A percentile compares a stretch with the other conserved stretches of the same genome.
These are phyloP conservation scores for Lactarius tabidus DNA, from an alignment of 768 basidiomycete genomes.

Conservation along the genomic window DNA sequence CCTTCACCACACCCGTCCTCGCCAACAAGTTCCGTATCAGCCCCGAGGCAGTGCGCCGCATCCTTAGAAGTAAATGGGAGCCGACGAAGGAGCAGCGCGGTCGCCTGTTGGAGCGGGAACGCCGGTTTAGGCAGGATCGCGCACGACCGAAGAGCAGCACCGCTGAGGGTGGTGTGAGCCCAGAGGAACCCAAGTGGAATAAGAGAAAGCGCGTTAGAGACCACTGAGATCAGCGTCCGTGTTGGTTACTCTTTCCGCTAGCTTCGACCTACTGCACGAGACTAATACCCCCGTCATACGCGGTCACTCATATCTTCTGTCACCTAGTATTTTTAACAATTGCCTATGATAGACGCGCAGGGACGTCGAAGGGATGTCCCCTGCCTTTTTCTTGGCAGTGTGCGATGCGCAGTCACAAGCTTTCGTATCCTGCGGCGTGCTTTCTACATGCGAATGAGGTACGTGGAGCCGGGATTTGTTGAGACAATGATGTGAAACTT, in stretches of 20 bases:
- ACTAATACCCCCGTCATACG: not conserved
- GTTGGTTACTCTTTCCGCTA: not conserved
- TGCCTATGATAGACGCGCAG: not conserved
- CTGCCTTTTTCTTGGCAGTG: not conserved
- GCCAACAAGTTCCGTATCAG: conserved; percentile 47
- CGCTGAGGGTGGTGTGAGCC: not conserved
- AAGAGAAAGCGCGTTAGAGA: not conserved
- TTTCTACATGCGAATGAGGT: not conserved
- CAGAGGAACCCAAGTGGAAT: not conserved
- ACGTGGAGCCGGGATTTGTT: not conserved
- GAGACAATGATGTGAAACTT: not conserved
- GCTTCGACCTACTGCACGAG: not conserved
- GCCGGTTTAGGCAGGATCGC: conserved; percentile 27
- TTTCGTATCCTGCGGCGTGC: not conserved
- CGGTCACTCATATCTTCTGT: not conserved
- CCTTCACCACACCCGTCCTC: conserved; percentile 40
- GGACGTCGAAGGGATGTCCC: not conserved
- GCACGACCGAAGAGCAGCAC: conserved; percentile 9
- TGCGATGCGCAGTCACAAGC: not conserved
- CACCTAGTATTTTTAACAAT: not conserved
- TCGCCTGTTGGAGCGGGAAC: conserved; percentile 32
- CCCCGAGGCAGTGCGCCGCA: conserved; percentile 49
- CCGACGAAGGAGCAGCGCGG: conserved; percentile 34
- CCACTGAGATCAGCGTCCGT: conserved; percentile 1
- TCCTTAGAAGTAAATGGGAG: conserved; percentile 44